phyloP scores from a whole-genome alignment of 805 yeast genomes.

The Isabelozyma heimii region DNA sequence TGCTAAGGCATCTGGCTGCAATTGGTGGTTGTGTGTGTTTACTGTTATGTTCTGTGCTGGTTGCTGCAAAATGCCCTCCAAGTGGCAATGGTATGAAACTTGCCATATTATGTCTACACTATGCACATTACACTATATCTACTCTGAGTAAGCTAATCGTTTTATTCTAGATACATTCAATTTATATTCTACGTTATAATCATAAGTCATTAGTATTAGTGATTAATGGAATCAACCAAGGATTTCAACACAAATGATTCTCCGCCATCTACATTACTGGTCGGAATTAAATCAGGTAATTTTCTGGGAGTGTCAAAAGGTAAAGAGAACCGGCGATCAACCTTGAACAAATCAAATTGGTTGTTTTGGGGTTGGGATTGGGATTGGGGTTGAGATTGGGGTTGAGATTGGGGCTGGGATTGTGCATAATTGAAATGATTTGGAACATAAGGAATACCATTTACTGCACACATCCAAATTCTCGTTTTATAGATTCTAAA shows the following conservation, averaged over 20 bases:
- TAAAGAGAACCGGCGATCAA: not conserved
- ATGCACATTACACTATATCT: too few relatives aligned
- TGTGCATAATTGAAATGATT: constrained; percentile 2
- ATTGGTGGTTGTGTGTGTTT: too few relatives aligned
- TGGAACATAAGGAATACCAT: constrained; percentile 31
- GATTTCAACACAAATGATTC: constrained; percentile 35
- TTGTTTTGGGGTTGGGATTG: not conserved
- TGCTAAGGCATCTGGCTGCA: too few relatives aligned
- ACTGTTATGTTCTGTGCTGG: too few relatives aligned
- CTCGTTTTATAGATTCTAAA: constrained; percentile 76
- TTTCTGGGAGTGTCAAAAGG: constrained; percentile 4
- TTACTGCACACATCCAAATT: constrained; percentile 80
- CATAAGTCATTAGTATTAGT: constrained; percentile 9
- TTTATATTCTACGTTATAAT: not conserved
- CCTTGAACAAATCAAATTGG: not conserved
- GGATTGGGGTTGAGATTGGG: not conserved
- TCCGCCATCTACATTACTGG: not conserved
- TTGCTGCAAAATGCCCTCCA: too few relatives aligned
- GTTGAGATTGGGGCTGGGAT: not conserved
- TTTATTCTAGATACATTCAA: not conserved
- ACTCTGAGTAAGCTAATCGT: not conserved
- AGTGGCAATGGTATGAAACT: too few relatives aligned
- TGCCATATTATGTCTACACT: too few relatives aligned
- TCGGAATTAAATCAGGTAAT: constrained; percentile 1
- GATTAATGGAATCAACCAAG: constrained; percentile 41